Conservation (phyloP, 2,329 filamentous ascomycete species). For the Microsporum audouinii region DNA sequence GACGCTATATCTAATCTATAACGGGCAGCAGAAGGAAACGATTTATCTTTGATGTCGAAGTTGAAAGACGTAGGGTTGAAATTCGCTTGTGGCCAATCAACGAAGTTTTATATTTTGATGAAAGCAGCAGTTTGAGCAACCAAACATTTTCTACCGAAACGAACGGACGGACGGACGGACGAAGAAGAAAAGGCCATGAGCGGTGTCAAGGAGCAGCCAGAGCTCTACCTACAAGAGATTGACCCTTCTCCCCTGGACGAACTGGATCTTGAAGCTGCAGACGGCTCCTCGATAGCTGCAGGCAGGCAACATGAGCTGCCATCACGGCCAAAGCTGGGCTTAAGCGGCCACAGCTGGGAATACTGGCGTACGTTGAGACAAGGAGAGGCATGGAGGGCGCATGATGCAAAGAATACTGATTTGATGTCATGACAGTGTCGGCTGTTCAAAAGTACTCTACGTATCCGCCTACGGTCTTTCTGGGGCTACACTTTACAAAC, state of each 20-base stretch:
- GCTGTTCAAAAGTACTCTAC: constrained; percentile 80
- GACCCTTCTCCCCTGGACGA: constrained; percentile 72
- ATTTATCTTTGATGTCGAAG: background rate
- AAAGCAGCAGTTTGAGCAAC: too few relatives aligned
- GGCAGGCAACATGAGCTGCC: constrained; percentile 10
- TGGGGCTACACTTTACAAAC: constrained; percentile 65
- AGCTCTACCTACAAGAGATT: constrained; percentile 51
- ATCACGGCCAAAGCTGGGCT: constrained; percentile 32
- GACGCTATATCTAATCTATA: background rate
- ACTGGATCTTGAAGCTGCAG: constrained; percentile 9
- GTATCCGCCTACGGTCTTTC: constrained; percentile 69
- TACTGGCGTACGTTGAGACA: constrained; percentile 54
- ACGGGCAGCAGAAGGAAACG: background rate
- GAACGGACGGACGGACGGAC: too few relatives aligned
- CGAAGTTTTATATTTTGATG: too few relatives aligned
- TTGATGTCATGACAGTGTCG: constrained; percentile 41
- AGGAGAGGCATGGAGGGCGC: too few relatives aligned
- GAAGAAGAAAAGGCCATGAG: background rate
- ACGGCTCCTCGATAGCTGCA: constrained; percentile 3
- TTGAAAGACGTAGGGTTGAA: background rate
- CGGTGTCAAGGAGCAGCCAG: background rate
- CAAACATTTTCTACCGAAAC: too few relatives aligned
- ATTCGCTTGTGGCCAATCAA: too few relatives aligned
- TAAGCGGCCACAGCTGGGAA: constrained; percentile 59
- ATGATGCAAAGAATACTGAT: background rate